These are phyloP conservation scores for Thyridium curvatum DNA, from an alignment of 2,329 filamentous ascomycete genomes.

Conservation along the genomic window DNA sequence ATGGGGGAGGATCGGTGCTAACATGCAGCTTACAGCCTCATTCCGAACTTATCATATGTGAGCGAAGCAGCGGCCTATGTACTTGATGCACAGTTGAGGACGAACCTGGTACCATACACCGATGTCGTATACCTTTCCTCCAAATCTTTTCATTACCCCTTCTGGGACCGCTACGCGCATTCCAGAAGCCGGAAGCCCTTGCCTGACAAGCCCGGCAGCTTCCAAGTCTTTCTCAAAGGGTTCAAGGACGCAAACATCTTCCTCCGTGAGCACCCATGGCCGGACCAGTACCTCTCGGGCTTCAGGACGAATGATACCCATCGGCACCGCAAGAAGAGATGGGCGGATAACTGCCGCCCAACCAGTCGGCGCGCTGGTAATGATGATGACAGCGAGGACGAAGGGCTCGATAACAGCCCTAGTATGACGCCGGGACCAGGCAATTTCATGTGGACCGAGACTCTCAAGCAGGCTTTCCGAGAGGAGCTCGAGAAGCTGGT, in stretches of 20 bases:
- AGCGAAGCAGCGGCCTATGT: constrained; percentile 97
- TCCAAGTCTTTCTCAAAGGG: constrained; percentile 94
- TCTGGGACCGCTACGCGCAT: constrained; percentile 87
- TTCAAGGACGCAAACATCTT: constrained; percentile 98
- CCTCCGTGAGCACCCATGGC: constrained; percentile 92
- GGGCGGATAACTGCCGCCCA: constrained; percentile 79
- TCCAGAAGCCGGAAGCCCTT: constrained; percentile 82
- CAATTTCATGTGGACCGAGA: constrained; percentile 79
- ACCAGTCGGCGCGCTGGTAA: constrained; percentile 39
- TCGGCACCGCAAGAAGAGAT: constrained; percentile 62
- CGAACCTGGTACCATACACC: constrained; percentile 91
- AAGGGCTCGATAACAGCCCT: constrained; percentile 12
- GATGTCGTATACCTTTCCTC: constrained; percentile 92
- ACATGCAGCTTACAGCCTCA: constrained; percentile 49
- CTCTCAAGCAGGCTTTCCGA: constrained; percentile 82
- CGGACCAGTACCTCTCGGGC: constrained; percentile 72
- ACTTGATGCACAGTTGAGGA: constrained; percentile 82
- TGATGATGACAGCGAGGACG: constrained; percentile 57
- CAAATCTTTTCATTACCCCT: constrained; percentile 97
- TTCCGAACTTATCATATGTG: constrained; percentile 95
- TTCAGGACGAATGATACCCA: constrained; percentile 64
- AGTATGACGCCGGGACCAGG: constrained; percentile 32
- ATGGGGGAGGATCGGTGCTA: neutral
- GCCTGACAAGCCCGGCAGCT: constrained; percentile 87
- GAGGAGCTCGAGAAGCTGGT: constrained; percentile 96